Percentiles rank a stretch among this genome's conserved stretches.
Conservation (phyloP, 768 basidiomycete species). For the Guyanaporus albipodus region DNA sequence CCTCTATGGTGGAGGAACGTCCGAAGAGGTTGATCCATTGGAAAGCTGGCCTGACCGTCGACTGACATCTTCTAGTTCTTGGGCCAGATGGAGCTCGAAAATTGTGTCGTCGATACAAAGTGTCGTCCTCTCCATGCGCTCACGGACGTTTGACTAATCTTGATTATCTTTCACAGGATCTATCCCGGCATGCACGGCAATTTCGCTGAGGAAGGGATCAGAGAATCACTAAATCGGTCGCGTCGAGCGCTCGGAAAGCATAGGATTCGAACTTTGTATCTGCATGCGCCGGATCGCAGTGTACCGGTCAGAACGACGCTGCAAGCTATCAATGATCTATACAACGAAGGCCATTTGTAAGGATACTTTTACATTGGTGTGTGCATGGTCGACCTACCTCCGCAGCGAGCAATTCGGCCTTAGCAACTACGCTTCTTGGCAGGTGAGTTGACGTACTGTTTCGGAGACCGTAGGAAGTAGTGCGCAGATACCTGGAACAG, state of each 20-base stretch:
- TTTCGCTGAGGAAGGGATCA: slow-evolving; percentile 8
- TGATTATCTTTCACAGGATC: background rate
- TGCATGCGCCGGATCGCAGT: slow-evolving; percentile 44
- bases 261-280: slow-evolving; percentile 30
- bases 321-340: slow-evolving; percentile 41
- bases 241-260: slow-evolving; percentile 8
- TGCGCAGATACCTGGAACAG: slow-evolving; percentile 7
- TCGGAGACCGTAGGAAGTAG: background rate
- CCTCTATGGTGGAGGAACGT: slow-evolving; percentile 19
- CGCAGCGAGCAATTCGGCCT: slow-evolving; percentile 13
- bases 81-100: slow-evolving; percentile 10
- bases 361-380: slow-evolving; percentile 10
- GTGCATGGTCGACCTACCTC: background rate
- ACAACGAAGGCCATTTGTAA: slow-evolving; percentile 51
- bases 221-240: slow-evolving; percentile 13
- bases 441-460: slow-evolving; percentile 18
- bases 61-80: slow-evolving; percentile 11
- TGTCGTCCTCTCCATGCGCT: slow-evolving; percentile 4
- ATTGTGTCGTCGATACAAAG: slow-evolving; percentile 19
- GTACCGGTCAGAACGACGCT: slow-evolving; percentile 45
- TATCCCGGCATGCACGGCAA: slow-evolving; percentile 4
- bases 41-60: background rate
- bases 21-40: slow-evolving; percentile 19
- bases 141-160: background rate
- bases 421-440: slow-evolving; percentile 30